phyloP scores from a whole-genome alignment of 768 basidiomycete species.

The Amanita brunnescens region DNA sequence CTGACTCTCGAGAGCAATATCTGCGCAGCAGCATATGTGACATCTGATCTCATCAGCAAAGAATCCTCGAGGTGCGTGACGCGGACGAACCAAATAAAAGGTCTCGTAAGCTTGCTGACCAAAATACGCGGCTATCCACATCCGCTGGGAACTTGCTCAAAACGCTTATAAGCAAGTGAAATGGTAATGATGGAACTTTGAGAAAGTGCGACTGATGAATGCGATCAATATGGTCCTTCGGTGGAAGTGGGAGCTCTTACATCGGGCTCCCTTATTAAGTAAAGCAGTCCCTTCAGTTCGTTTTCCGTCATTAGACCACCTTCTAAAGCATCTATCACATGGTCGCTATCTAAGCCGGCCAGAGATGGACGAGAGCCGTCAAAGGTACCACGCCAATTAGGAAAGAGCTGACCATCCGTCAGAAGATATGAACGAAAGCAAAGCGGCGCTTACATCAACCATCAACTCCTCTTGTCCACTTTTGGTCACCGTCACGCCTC shows the following conservation, averaged over 20 bases:
- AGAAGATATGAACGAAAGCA: neutral
- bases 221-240: slow-evolving; percentile 9
- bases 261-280: slow-evolving; percentile 70
- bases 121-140: slow-evolving; percentile 68
- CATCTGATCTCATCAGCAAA: slow-evolving; percentile 19
- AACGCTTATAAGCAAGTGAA: slow-evolving; percentile 68
- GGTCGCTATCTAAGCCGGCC: slow-evolving; percentile 49
- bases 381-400: slow-evolving; percentile 71
- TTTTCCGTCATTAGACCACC: slow-evolving; percentile 56
- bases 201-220: slow-evolving; percentile 66
- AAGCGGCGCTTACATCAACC: slow-evolving; percentile 48
- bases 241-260: slow-evolving; percentile 31
- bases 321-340: slow-evolving; percentile 51
- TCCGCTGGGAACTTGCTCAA: slow-evolving; percentile 74
- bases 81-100: slow-evolving; percentile 50
- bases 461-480: slow-evolving; percentile 77
- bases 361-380: slow-evolving; percentile 61
- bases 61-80: slow-evolving; percentile 6
- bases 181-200: slow-evolving; percentile 77
- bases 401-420: slow-evolving; percentile 49
- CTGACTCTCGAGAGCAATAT: slow-evolving; percentile 44
- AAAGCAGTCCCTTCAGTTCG: slow-evolving; percentile 58
- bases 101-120: slow-evolving; percentile 56
- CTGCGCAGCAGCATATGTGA: slow-evolving; percentile 45
- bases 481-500: slow-evolving; percentile 77